These are phyloP conservation scores for Cornus controversa DNA, from an alignment of 148 eudicot genomes.

Conservation along the genomic window DNA sequence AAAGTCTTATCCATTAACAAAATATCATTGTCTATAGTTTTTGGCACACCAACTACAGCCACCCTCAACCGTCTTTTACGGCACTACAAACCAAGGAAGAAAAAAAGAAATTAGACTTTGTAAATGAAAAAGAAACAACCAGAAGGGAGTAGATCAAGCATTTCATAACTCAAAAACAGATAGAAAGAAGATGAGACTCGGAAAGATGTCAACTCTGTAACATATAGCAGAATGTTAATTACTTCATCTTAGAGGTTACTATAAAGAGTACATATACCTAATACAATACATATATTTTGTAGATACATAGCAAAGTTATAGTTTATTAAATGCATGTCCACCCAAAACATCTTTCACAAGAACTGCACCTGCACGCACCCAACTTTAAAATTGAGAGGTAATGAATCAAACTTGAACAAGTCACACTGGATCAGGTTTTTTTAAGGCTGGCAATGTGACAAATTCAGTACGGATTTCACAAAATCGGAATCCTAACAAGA, in stretches of 20 bases:
- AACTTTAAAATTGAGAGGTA: not conserved
- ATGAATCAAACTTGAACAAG: not conserved
- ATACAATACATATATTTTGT: not conserved
- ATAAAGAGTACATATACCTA: not conserved
- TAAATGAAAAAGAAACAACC: constrained; percentile 3
- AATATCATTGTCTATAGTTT: constrained; percentile 97
- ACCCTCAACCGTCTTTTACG: constrained; percentile 79
- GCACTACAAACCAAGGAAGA: constrained; percentile 47
- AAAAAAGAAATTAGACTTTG: constrained; percentile 8
- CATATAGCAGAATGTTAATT: not conserved
- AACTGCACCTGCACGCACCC: not conserved
- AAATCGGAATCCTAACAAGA: no score
- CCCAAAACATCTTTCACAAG: not conserved
- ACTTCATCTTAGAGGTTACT: not conserved
- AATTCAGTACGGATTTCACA: no score
- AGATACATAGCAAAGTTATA: not conserved
- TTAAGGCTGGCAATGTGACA: no score
- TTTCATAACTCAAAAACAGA: not conserved
- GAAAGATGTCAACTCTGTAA: not conserved
- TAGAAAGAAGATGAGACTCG: not conserved
- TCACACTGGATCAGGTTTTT: not conserved
- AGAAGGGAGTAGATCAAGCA: not conserved
- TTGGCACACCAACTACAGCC: constrained; percentile 94
- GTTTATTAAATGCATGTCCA: not conserved
- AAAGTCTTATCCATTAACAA: constrained; percentile 97